Evolutionary conservation across 768 basidiomycete species (phyloP), one percentile per base, ranked within the genome.

Genomic region (Amanita muscaria): DNA sequence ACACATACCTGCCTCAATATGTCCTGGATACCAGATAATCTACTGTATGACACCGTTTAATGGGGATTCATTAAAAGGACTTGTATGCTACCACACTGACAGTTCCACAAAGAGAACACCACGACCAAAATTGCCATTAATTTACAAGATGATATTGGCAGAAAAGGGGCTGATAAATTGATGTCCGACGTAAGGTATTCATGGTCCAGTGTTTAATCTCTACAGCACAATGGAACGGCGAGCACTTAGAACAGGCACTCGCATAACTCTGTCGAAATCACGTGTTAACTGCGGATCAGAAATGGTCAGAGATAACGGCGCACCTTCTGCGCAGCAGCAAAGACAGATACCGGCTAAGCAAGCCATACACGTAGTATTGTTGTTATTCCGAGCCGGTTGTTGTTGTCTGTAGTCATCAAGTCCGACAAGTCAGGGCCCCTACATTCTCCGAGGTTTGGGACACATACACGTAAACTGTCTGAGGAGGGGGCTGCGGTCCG

Each of bases 241-340:
- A 36, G 10, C 14, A 18, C 9, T 58, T 49, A 78, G 68, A 84
- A 78, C 42, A 87, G 63, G 60, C 84, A 87, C 37, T 83, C 85
- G 63, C 83, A 85, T 15, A 86, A 57, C 67, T 87, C 85, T 85
- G 60, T 40, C 27, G 33, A 29, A 48, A 21, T 15, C 3, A 32
- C n/a, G 21, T 29, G 19, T 38, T 19, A 40, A 25, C 5, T 19
- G 6, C 2, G 19, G 2, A 40, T 22, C 15, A 42, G 19, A 16
- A 16, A 5, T 8, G 12, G 19, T 3, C 40, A 50, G 41, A 49
- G 23, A 51, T 30, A 49, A 51, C 45, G 29, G 61, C 77, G 48
- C 50, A 81, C 80, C 80, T 65, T 86, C 83, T n/a, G 77, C 77
- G 55, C 79, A 81, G 62, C 82, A 86, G 59, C 83, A 86, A 53